Base-by-base conservation (phyloP, 768 basidiomycete genomes). In the Macrolepiota fuliginosa region DNA sequence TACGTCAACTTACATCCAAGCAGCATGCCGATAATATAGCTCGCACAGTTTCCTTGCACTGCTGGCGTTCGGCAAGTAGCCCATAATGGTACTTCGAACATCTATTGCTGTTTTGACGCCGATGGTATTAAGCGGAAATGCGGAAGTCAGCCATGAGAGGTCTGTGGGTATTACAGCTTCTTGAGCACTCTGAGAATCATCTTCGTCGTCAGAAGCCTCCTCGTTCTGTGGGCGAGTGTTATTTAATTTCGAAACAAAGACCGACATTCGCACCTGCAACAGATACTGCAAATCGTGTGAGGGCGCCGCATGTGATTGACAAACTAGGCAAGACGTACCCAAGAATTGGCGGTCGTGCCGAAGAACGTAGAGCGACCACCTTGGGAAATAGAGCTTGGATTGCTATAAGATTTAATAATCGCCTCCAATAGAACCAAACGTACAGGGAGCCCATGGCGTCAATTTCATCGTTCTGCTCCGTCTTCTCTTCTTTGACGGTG, bases 381-480 rank as follows among this genome's bases (percentile, higher is more conserved):
- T 60, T 85, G 81, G 7, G 84, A 84, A 61, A 90, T 84, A 45
- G 85, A 84, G 62, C 88, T 61, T 88, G 56, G 13, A 35, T 65
- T 45, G 47, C 36, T 53, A 62, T 63, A 36, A 64, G 61, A 52
- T 35, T 58, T 36, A 36, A 36, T 37, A 60, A 61, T 54, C 54
- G 46, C 25, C 24, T 45, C 61, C 25, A 51, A 39, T 49, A 55
- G 39, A 53, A 65, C 52, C 58, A 24, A 55, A 73, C 77, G 65
- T 70, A 88, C 86, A 88, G 74, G 35, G 85, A 88, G 56, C 86
- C 88, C 66, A 89, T 74, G 13, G 85, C 83, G 68, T 87, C 83
- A 46, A 88, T 84, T 13, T 79, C 76, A 54, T 89, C 88, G 27
- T 77, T 77, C 3, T 75, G 63, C 25, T 88, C 87, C 11, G 72